These are phyloP conservation scores for Lyophyllum shimeji DNA, from an alignment of 768 basidiomycete genomes.

Conservation along the genomic window DNA sequence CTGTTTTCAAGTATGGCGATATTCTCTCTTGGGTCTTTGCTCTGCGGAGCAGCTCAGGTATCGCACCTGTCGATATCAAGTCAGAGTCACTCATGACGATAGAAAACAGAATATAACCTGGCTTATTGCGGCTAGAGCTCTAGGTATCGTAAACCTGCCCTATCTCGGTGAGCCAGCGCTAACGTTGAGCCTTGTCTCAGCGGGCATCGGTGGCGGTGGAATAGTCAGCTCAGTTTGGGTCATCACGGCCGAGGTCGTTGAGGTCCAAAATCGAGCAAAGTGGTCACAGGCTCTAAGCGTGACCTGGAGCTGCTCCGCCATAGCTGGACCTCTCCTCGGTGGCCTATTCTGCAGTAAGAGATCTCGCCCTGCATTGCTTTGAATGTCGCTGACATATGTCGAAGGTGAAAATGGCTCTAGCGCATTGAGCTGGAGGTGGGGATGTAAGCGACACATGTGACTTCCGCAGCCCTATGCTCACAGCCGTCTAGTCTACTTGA, in stretches of 20 bases:
- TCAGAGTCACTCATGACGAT: conserved; percentile 18
- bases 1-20: conserved; percentile 72
- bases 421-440: conserved; percentile 76
- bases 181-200: conserved; percentile 25
- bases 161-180: background rate
- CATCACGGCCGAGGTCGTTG: conserved; percentile 82
- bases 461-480: conserved; percentile 16
- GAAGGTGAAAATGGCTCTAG: conserved; percentile 31
- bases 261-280: conserved; percentile 65
- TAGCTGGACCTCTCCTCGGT: conserved; percentile 82
- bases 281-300: conserved; percentile 86
- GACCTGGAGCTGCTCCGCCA: conserved; percentile 84
- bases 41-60: conserved; percentile 77
- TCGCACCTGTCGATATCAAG: conserved; percentile 17
- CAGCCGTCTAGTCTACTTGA: conserved; percentile 68
- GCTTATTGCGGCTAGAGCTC: conserved; percentile 65
- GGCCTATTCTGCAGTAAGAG: conserved; percentile 74
- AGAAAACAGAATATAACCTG: conserved; percentile 48
- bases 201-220: conserved; percentile 85
- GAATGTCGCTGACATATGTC: conserved; percentile 15
- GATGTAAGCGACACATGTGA: conserved; percentile 54
- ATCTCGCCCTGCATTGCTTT: conserved; percentile 7
- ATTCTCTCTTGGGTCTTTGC: conserved; percentile 75
- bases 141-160: conserved; percentile 28
- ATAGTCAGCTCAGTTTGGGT: conserved; percentile 87